These are phyloP conservation scores for Fonsecaea multimorphosa DNA, from an alignment of 2,329 filamentous ascomycete genomes.

Conservation along the genomic window DNA sequence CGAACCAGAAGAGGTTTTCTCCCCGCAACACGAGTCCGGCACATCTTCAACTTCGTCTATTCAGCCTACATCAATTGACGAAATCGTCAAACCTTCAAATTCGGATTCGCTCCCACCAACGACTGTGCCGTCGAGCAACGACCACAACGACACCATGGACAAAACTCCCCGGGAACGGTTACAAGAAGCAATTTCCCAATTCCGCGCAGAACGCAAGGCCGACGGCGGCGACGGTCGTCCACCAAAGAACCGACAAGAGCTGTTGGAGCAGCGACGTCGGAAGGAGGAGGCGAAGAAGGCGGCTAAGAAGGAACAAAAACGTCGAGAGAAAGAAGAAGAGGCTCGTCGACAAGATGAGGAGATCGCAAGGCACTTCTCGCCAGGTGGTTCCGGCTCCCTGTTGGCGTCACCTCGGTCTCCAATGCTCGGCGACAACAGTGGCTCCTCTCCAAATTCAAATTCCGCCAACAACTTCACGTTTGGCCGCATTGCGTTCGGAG, in stretches of 20 bases:
- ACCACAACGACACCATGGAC: slow-evolving; percentile 23
- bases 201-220: slow-evolving; percentile 85
- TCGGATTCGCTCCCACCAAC: slow-evolving; percentile 30
- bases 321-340: slow-evolving; percentile 79
- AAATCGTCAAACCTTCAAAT: slow-evolving; percentile 16
- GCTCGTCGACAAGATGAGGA: slow-evolving; percentile 65
- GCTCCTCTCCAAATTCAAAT: slow-evolving; percentile 2
- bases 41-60: slow-evolving; percentile 74
- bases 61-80: slow-evolving; percentile 49
- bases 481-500: slow-evolving; percentile 86
- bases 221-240: slow-evolving; percentile 81
- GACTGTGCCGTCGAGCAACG: slow-evolving; percentile 24
- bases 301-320: slow-evolving; percentile 84
- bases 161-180: slow-evolving; percentile 63
- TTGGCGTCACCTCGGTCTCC: slow-evolving; percentile 61
- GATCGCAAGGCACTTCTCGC: slow-evolving; percentile 60
- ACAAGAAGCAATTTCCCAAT: slow-evolving; percentile 79
- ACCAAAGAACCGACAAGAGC: slow-evolving; percentile 84
- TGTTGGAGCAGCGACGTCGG: slow-evolving; percentile 85
- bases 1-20: slow-evolving; percentile 44
- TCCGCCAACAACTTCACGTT: slow-evolving; percentile 78
- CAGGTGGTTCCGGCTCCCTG: slow-evolving; percentile 65
- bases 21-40: slow-evolving; percentile 49
- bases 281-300: slow-evolving; percentile 87
- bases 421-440: slow-evolving; percentile 41